These are phyloP conservation scores for Candida maesae DNA, from an alignment of 805 yeast species.

Conservation along the genomic window DNA sequence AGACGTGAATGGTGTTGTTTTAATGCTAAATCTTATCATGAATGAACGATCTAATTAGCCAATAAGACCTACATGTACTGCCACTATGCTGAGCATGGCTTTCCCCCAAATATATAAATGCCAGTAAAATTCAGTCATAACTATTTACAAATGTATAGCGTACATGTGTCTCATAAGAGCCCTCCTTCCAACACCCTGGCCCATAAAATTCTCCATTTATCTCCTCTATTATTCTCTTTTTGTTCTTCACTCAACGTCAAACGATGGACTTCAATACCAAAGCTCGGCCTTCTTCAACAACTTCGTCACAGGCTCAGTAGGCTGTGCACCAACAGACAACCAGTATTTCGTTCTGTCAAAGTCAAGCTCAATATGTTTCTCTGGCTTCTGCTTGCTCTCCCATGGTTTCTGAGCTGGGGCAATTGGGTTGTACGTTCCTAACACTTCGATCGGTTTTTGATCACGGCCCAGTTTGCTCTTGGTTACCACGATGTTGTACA, in stretches of 20 bases:
- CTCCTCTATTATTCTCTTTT: no score
- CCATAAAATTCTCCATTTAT: no score
- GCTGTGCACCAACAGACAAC: slow-evolving; percentile 97
- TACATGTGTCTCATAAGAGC: background rate
- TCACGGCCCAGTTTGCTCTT: slow-evolving; percentile 74
- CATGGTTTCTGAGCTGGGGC: slow-evolving; percentile 67
- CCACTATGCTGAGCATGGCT: no score
- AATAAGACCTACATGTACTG: no score
- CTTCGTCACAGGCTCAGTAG: slow-evolving; percentile 74
- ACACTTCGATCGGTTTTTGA: slow-evolving; percentile 86
- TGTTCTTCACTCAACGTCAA: no score
- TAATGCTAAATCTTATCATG: background rate
- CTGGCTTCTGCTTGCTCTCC: slow-evolving; percentile 51
- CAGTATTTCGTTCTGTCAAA: slow-evolving; percentile 90
- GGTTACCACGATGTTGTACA: slow-evolving; percentile 89
- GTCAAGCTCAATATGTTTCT: slow-evolving; percentile 79
- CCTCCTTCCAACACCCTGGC: background rate
- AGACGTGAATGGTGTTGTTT: background rate
- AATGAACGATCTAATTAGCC: background rate
- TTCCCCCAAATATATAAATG: no score
- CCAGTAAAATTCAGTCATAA: background rate
- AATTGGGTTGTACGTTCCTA: slow-evolving; percentile 89
- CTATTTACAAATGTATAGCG: slow-evolving; percentile 1
- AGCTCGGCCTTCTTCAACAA: slow-evolving; percentile 77
- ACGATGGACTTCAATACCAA: slow-evolving; percentile 30